These are phyloP conservation scores for Phycomyces blakesleeanus DNA, from an alignment of 192 early-diverging fungal genomes.

Conservation along the genomic window DNA sequence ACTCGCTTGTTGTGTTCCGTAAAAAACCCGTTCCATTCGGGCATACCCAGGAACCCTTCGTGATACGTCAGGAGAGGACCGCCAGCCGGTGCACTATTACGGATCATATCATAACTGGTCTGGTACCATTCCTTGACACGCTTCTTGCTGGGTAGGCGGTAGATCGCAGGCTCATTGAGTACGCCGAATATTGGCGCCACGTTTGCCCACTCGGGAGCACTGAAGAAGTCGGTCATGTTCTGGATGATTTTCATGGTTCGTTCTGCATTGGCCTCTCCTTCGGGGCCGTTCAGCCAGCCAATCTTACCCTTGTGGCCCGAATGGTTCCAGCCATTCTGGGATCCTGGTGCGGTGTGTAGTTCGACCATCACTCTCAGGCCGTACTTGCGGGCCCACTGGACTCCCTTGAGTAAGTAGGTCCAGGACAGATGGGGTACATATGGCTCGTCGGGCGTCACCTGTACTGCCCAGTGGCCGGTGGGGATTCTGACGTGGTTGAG, in stretches of 20 bases:
- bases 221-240: constrained; percentile 52
- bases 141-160: neutral
- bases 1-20: constrained; percentile 28
- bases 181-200: constrained; percentile 46
- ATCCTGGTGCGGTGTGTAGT: constrained; percentile 66
- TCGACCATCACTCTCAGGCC: constrained; percentile 67
- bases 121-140: constrained; percentile 35
- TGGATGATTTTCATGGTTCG: constrained; percentile 49
- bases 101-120: constrained; percentile 33
- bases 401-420: constrained; percentile 50
- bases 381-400: constrained; percentile 62
- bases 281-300: constrained; percentile 40
- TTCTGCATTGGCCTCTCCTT: constrained; percentile 41
- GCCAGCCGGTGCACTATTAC: constrained; percentile 29
- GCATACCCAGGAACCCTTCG: constrained; percentile 43
- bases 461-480: constrained; percentile 68
- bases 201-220: constrained; percentile 39
- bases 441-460: constrained; percentile 46
- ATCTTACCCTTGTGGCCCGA: constrained; percentile 39
- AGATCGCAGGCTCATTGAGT: constrained; percentile 48
- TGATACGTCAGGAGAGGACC: constrained; percentile 38
- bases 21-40: constrained; percentile 39
- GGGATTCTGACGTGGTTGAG: constrained; percentile 71
- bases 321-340: constrained; percentile 71
- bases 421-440: constrained; percentile 57